Evolutionary conservation across 345 rosid genomes (phyloP).

Genomic region (Hibiscus syriacus): DNA sequence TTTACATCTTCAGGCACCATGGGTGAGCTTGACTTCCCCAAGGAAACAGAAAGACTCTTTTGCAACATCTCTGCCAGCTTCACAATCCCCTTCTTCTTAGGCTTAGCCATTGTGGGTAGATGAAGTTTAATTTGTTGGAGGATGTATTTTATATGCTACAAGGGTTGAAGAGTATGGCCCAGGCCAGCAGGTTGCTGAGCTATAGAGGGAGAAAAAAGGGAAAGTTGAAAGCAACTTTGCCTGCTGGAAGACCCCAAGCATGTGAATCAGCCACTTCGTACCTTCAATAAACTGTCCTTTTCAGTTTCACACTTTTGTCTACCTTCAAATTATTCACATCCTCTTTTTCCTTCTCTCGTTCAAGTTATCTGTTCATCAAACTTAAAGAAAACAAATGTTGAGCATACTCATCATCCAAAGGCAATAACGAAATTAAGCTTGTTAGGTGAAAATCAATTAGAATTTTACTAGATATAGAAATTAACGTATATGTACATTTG

Average conservation of each 20-base stretch:
- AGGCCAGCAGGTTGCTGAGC: background rate
- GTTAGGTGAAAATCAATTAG: too few relatives aligned
- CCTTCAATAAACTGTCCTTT: background rate
- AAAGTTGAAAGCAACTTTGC: background rate
- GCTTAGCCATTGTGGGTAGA: slow-evolving; percentile 22
- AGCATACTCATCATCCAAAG: too few relatives aligned
- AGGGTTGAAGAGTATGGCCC: background rate
- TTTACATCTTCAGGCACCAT: slow-evolving; percentile 25
- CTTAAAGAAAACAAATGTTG: too few relatives aligned
- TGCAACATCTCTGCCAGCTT: slow-evolving; percentile 27
- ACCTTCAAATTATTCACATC: background rate
- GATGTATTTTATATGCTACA: slow-evolving; percentile 2
- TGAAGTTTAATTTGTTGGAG: background rate
- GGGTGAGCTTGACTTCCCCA: slow-evolving; percentile 1
- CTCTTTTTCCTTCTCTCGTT: too few relatives aligned
- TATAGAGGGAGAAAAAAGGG: background rate
- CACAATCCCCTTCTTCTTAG: slow-evolving; percentile 25
- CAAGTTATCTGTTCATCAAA: too few relatives aligned
- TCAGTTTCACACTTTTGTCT: slow-evolving; percentile 3
- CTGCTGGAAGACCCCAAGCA: background rate
- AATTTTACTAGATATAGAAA: background rate
- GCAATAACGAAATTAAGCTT: too few relatives aligned
- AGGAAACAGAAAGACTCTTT: slow-evolving; percentile 18
- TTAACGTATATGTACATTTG: background rate
- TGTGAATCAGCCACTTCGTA: background rate